These are phyloP conservation scores for Aspergillus sp. DNA, from an alignment of 2,329 filamentous ascomycete species.

Conservation along the genomic window DNA sequence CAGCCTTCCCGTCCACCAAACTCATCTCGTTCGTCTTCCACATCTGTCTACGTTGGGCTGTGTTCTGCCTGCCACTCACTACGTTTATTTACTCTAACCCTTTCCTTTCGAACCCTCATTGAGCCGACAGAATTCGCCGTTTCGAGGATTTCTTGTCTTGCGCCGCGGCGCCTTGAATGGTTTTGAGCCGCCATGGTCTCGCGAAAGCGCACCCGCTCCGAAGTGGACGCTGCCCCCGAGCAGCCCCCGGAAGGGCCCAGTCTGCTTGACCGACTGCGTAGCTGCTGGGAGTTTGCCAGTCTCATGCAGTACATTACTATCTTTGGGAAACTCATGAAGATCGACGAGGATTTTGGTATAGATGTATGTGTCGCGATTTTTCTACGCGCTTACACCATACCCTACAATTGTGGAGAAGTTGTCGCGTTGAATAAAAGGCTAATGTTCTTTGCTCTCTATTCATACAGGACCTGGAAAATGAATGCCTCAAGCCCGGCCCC, in stretches of 20 bases:
- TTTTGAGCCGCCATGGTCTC: slow-evolving; percentile 47
- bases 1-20: slow-evolving; percentile 2
- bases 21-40: not conserved
- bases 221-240: slow-evolving; percentile 53
- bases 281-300: slow-evolving; percentile 94
- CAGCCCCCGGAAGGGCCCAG: slow-evolving; percentile 36
- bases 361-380: slow-evolving; percentile 62
- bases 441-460: slow-evolving; percentile 8
- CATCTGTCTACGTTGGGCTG: not conserved
- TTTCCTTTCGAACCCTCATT: not conserved
- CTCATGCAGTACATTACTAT: slow-evolving; percentile 90
- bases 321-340: slow-evolving; percentile 86
- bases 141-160: slow-evolving; percentile 12
- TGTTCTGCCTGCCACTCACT: not conserved
- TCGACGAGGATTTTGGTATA: slow-evolving; percentile 83
- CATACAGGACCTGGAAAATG: slow-evolving; percentile 76
- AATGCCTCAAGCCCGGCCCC: slow-evolving; percentile 74
- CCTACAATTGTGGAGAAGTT: slow-evolving; percentile 9
- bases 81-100: not conserved
- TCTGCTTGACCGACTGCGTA: slow-evolving; percentile 69
- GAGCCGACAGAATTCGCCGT: not conserved
- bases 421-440: slow-evolving; percentile 12
- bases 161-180: slow-evolving; percentile 27
- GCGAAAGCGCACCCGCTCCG: slow-evolving; percentile 56
- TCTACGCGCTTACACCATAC: not conserved